Percentiles rank a stretch among this genome's conserved stretches.
These are phyloP conservation scores for Neurospora pannonica DNA, from an alignment of 495 filamentous ascomycete genomes.

Conservation along the genomic window DNA sequence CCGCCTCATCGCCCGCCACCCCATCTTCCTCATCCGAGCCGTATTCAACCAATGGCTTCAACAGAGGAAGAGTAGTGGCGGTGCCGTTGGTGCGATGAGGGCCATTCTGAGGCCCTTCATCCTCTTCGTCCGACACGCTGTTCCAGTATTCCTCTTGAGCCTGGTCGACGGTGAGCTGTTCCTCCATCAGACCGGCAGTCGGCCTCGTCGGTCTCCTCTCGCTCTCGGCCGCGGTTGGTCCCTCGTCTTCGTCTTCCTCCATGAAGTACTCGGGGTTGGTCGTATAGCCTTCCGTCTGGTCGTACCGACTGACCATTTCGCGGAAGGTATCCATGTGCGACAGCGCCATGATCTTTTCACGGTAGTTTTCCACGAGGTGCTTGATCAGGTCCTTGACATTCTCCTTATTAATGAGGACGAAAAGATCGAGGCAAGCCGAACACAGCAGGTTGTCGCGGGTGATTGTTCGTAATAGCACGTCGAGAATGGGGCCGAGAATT, in stretches of 20 bases:
- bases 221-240: slow-evolving; percentile 45
- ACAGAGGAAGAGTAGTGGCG: slow-evolving; percentile 19
- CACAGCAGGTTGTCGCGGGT: slow-evolving; percentile 93
- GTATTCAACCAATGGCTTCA: slow-evolving; percentile 83
- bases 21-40: slow-evolving; percentile 72
- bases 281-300: slow-evolving; percentile 65
- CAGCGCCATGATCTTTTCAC: slow-evolving; percentile 68
- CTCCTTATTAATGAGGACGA: slow-evolving; percentile 82
- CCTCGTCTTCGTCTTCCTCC: slow-evolving; percentile 39
- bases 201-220: slow-evolving; percentile 41
- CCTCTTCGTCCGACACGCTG: slow-evolving; percentile 71
- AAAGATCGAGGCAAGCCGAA: slow-evolving; percentile 92
- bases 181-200: slow-evolving; percentile 45
- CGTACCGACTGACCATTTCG: slow-evolving; percentile 65
- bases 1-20: slow-evolving; percentile 38
- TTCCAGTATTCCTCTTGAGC: slow-evolving; percentile 94
- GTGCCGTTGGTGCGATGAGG: slow-evolving; percentile 31
- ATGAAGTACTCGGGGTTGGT: slow-evolving; percentile 45
- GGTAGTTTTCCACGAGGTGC: slow-evolving; percentile 83
- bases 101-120: slow-evolving; percentile 38
- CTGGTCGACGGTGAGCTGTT: slow-evolving; percentile 58
- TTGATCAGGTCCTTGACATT: slow-evolving; percentile 71
- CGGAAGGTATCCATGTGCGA: slow-evolving; percentile 83
- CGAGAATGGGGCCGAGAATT: slow-evolving; percentile 78
- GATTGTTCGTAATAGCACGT: slow-evolving; percentile 83